Base-by-base conservation (phyloP, 176 grass and related monocot species). In the Lolium rigidum region DNA sequence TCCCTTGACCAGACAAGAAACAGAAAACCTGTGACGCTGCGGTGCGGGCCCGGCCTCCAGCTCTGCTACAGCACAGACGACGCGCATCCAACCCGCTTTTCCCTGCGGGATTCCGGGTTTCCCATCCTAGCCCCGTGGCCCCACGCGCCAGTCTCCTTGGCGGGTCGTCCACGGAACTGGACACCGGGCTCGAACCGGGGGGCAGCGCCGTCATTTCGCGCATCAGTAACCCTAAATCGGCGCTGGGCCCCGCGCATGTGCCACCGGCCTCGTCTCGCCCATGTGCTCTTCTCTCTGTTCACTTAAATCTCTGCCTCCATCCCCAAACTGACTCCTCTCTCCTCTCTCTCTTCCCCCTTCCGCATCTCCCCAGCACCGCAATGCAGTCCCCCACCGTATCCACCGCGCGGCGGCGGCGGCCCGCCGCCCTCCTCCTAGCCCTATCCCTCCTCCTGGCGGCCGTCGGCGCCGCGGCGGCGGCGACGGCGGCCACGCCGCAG, bases 241-340 rank as follows among this genome's bases (percentile, higher is more conserved):
- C 73, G 52, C 41, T 78, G 81, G 89, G 80, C 1, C 89, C 89
- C 85, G 66, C 85, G 15, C 81, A 91, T 91, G 85, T 91, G 90
- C 75, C 80, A 60, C 81, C 75, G 60, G 65, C 81, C 77, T 71
- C 48, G 25, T 66, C 38, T 47, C 66, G 0, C 52, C 87, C 91
- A 89, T 89, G 76, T 87, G 87, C 77, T 3, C 78, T 58, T 79
- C 87, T 84, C 84, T 80, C 87, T 86, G 87, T 9, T 72, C 80
- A 50, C 77, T 86, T 80, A 81, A 86, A 88, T 71, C 67, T 63
- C 81, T 51, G 15, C 20, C 70, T 41, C 70, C 85, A 12, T 10
- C 73, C 73, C 58, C 15, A 58, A 49, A 50, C 74, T 74, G 78
- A 20, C 66, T 81, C 65, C 78, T 51, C 15, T 44, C 70, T 61